Conservation (phyloP, 345 rosid genomes). For the Gossypium arboreum region DNA sequence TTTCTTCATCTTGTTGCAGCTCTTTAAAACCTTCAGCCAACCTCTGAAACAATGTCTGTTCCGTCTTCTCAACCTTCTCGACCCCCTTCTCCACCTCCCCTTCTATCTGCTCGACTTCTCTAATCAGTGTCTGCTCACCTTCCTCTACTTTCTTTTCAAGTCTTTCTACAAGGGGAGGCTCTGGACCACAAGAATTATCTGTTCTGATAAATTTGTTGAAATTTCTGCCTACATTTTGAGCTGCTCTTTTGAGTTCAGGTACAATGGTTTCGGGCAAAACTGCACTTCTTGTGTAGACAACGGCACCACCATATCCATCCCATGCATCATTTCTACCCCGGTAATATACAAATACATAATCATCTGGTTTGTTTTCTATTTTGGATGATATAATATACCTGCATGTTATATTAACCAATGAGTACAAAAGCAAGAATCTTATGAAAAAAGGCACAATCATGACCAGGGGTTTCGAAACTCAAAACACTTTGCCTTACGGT, state of each 20-base stretch:
- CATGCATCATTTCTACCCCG: slow-evolving; percentile 90
- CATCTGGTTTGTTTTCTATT: slow-evolving; percentile 62
- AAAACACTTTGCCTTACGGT: not conserved
- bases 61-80: slow-evolving; percentile 57
- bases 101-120: slow-evolving; percentile 67
- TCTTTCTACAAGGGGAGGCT: slow-evolving; percentile 88
- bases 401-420: slow-evolving; percentile 11
- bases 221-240: slow-evolving; percentile 76
- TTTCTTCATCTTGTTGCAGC: slow-evolving; percentile 63
- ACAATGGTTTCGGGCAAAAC: slow-evolving; percentile 64
- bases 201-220: slow-evolving; percentile 65
- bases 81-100: slow-evolving; percentile 38
- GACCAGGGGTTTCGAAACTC: not conserved
- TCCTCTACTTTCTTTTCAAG: slow-evolving; percentile 86
- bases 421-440: not conserved
- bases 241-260: slow-evolving; percentile 80
- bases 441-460: not conserved
- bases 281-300: slow-evolving; percentile 81
- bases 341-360: slow-evolving; percentile 81
- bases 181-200: slow-evolving; percentile 80
- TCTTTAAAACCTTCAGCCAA: slow-evolving; percentile 70
- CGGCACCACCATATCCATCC: slow-evolving; percentile 98
- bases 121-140: slow-evolving; percentile 63
- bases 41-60: slow-evolving; percentile 65
- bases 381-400: slow-evolving; percentile 89